Conservation (phyloP, 2,329 filamentous ascomycete genomes). For the Cylindrodendrum hubeiense region DNA sequence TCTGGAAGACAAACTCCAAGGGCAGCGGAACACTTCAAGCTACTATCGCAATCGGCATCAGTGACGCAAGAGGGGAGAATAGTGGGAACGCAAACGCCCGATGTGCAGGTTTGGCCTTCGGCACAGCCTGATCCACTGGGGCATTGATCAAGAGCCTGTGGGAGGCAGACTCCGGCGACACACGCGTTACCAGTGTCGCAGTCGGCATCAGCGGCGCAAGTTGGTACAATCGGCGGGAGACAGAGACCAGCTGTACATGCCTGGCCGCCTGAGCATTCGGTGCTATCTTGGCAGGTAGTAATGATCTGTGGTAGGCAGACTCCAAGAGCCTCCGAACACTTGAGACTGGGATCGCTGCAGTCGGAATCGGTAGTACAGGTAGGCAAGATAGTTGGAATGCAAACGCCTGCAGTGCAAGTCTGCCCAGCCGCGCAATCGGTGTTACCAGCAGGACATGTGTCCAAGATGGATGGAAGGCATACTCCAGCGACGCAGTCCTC, state of each 20-base stretch:
- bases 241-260: background rate
- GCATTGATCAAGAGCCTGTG: background rate
- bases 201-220: background rate
- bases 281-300: background rate
- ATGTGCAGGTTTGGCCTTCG: background rate
- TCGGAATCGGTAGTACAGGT: constrained; percentile 6
- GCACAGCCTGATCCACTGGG: background rate
- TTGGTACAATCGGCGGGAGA: background rate
- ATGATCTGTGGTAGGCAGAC: background rate
- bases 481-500: background rate
- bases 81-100: background rate
- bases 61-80: background rate
- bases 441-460: background rate
- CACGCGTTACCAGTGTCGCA: too few relatives aligned
- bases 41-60: background rate
- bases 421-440: background rate
- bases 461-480: background rate
- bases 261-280: background rate
- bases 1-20: background rate
- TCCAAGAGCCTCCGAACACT: too few relatives aligned
- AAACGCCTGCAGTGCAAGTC: constrained; percentile 1
- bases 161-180: background rate
- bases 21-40: background rate
- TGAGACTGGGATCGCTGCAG: too few relatives aligned
- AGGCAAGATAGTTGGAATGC: constrained; percentile 5